Percentiles rank a stretch among this genome's conserved stretches.
Conservation (phyloP, 139 green algal genomes). For the Bryopsis sp. region DNA sequence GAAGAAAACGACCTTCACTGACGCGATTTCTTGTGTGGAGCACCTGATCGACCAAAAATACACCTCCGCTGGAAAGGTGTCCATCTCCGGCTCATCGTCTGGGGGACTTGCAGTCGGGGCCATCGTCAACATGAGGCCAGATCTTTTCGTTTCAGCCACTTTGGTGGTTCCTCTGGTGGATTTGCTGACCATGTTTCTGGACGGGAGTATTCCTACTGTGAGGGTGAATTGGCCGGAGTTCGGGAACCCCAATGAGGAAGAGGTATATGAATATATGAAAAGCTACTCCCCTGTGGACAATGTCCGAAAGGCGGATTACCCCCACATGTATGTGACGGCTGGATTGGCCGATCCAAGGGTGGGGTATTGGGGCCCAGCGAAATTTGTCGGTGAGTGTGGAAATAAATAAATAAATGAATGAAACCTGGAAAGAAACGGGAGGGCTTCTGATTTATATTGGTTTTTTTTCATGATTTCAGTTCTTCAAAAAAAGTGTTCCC, state of each 20-base stretch:
- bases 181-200: constrained; percentile 63
- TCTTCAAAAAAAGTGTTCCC: too few species aligned
- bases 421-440: too few species aligned
- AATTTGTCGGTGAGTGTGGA: constrained; percentile 14
- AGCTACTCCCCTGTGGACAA: constrained; percentile 89
- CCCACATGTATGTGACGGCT: constrained; percentile 71
- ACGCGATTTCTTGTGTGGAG: constrained; percentile 67
- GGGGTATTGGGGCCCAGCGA: constrained; percentile 42
- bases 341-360: constrained; percentile 78
- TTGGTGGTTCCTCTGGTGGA: constrained; percentile 74
- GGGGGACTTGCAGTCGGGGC: constrained; percentile 50
- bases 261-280: constrained; percentile 84
- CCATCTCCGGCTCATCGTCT: constrained; percentile 55
- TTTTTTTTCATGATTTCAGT: too few species aligned
- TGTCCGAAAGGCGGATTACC: constrained; percentile 56
- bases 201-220: constrained; percentile 70
- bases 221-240: constrained; percentile 61
- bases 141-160: constrained; percentile 60
- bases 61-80: constrained; percentile 29
- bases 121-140: constrained; percentile 75
- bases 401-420: too few species aligned
- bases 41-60: constrained; percentile 47
- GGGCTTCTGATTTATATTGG: too few species aligned
- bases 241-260: constrained; percentile 54
- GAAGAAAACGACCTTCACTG: constrained; percentile 79